phyloP scores from a whole-genome alignment of 305 asterid genomes.

The Solanum aculeatissimum region DNA sequence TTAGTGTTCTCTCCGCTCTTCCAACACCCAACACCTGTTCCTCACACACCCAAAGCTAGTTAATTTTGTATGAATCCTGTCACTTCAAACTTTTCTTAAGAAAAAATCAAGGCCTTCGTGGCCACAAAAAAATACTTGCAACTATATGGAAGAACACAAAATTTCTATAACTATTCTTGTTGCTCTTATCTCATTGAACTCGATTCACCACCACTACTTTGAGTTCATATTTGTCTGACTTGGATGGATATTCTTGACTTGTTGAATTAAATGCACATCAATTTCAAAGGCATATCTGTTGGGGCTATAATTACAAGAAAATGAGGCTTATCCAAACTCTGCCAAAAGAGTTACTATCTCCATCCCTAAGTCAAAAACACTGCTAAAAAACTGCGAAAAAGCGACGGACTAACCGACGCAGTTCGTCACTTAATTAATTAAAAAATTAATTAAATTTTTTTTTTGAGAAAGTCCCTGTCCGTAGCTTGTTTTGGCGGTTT shows the following conservation, averaged over 20 bases:
- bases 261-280: not conserved
- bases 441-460: too few relatives aligned
- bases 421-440: too few relatives aligned
- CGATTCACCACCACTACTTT: not conserved
- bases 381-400: too few relatives aligned
- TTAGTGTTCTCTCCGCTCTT: not conserved
- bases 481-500: too few relatives aligned
- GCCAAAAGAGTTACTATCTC: not conserved
- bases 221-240: not conserved
- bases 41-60: not conserved
- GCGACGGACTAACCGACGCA: too few relatives aligned
- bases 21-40: too few relatives aligned
- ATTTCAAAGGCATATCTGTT: not conserved
- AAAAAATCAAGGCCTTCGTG: not conserved
- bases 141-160: not conserved
- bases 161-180: not conserved
- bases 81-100: not conserved
- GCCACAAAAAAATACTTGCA: not conserved
- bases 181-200: not conserved
- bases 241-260: not conserved
- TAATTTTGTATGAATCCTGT: not conserved
- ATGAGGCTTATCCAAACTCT: not conserved
- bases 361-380: too few relatives aligned
- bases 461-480: too few relatives aligned
- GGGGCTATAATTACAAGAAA: not conserved